Percentiles rank a stretch among this genome's conserved stretches.
Conservation (phyloP, 805 yeast species). For the Lipomyces yamanashiensis region DNA sequence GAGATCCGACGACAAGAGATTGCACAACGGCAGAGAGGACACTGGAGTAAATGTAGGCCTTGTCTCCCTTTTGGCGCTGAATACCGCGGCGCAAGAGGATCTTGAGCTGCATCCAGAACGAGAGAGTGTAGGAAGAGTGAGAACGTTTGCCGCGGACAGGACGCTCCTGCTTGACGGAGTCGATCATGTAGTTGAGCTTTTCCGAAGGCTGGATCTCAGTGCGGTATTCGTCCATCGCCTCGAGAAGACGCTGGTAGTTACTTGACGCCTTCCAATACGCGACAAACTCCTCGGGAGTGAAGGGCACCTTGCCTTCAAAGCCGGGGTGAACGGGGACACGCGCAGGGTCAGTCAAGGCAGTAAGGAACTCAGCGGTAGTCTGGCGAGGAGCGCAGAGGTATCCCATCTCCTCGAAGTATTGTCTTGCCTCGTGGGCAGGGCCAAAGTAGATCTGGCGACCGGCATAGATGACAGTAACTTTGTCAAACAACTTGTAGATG, state of each 20-base stretch:
- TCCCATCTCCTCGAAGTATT: constrained; percentile 60
- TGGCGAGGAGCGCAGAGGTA: constrained; percentile 61
- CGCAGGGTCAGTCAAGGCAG: constrained; percentile 52
- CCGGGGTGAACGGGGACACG: constrained; percentile 60
- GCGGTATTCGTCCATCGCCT: constrained; percentile 55
- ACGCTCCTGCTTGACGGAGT: constrained; percentile 48
- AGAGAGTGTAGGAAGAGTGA: constrained; percentile 52
- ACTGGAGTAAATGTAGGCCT: constrained; percentile 53
- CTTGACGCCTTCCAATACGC: constrained; percentile 60
- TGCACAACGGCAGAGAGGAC: constrained; percentile 58
- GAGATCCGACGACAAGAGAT: constrained; percentile 65
- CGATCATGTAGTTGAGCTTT: constrained; percentile 47
- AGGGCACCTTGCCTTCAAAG: constrained; percentile 59
- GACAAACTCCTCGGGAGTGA: constrained; percentile 65
- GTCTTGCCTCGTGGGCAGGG: constrained; percentile 52
- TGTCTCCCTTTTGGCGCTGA: constrained; percentile 62
- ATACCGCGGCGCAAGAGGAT: constrained; percentile 39
- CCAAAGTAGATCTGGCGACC: constrained; percentile 64
- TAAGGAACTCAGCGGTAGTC: constrained; percentile 50
- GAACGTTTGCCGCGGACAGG: constrained; percentile 47
- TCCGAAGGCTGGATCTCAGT: constrained; percentile 41
- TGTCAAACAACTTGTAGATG: constrained; percentile 59
- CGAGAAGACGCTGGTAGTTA: constrained; percentile 49
- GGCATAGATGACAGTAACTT: constrained; percentile 57
- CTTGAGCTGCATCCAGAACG: constrained; percentile 54